These are phyloP conservation scores for Lunasporangiospora selenospora DNA, from an alignment of 192 early-diverging fungal species.

Conservation along the genomic window DNA sequence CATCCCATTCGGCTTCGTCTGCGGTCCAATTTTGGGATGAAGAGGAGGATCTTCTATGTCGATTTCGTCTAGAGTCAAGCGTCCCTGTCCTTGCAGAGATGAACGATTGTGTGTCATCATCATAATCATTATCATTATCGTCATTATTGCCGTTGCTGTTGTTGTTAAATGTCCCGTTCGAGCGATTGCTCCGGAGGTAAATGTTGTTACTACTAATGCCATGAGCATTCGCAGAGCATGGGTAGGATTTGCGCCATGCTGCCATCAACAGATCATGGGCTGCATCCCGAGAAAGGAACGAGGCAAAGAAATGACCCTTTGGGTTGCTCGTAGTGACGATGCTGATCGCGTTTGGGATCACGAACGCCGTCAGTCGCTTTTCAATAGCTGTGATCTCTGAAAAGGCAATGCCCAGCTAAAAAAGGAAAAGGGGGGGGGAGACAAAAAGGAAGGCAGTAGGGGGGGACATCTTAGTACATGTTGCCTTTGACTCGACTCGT, in stretches of 20 bases:
- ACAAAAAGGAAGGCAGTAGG: background rate
- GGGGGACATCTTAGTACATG: no score
- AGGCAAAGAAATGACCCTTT: constrained; percentile 76
- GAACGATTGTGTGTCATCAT: constrained; percentile 30
- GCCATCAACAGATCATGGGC: constrained; percentile 74
- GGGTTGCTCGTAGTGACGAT: constrained; percentile 66
- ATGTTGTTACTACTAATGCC: constrained; percentile 14
- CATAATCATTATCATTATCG: constrained; percentile 3
- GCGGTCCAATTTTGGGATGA: constrained; percentile 39
- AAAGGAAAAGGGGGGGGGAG: background rate
- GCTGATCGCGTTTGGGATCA: constrained; percentile 91
- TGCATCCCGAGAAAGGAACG: constrained; percentile 86
- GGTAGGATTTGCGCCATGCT: constrained; percentile 62
- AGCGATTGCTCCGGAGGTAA: constrained; percentile 25
- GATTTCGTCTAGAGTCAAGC: constrained; percentile 18
- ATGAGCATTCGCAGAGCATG: constrained; percentile 28
- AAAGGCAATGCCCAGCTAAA: constrained; percentile 73
- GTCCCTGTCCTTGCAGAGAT: constrained; percentile 25
- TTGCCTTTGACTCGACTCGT: background rate
- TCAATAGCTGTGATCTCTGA: constrained; percentile 85
- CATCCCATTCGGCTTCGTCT: constrained; percentile 34
- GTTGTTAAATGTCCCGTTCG: constrained; percentile 17
- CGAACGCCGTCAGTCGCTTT: constrained; percentile 81
- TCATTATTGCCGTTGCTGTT: no score
- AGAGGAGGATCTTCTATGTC: constrained; percentile 24